phyloP scores from a whole-genome alignment of 2,329 filamentous ascomycete species.

The Alternaria tenuissima region DNA sequence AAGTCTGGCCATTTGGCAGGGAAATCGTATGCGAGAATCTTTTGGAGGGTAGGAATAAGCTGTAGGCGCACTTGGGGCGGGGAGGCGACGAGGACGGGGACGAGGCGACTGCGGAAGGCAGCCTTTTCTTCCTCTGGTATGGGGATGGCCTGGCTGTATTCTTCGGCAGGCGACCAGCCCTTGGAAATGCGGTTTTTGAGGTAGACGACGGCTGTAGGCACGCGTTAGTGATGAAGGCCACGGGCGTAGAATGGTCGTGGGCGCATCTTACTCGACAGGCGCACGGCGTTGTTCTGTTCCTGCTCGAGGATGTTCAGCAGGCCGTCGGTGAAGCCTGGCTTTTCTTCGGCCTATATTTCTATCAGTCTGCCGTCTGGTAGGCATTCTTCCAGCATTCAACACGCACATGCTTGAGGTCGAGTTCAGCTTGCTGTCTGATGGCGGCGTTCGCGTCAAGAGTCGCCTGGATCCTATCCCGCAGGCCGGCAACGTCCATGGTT shows the following conservation, averaged over 20 bases:
- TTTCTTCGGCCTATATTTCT: slow-evolving; percentile 77
- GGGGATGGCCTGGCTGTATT: slow-evolving; percentile 73
- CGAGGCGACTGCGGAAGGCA: slow-evolving; percentile 83
- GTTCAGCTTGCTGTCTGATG: slow-evolving; percentile 77
- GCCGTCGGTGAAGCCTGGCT: slow-evolving; percentile 88
- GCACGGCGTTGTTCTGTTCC: slow-evolving; percentile 84
- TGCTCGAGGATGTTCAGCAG: slow-evolving; percentile 88
- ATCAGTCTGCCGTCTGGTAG: slow-evolving; percentile 36
- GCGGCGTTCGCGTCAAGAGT: slow-evolving; percentile 79
- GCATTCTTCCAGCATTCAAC: slow-evolving; percentile 7
- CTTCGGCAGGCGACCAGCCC: slow-evolving; percentile 83
- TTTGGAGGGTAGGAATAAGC: slow-evolving; percentile 91
- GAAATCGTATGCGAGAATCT: slow-evolving; percentile 95
- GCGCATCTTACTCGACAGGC: slow-evolving; percentile 77
- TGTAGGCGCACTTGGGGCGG: slow-evolving; percentile 86
- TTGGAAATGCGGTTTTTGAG: slow-evolving; percentile 97
- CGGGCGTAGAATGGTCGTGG: slow-evolving; percentile 11
- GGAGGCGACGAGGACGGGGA: slow-evolving; percentile 85
- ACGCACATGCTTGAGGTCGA: slow-evolving; percentile 81
- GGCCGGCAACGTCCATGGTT: slow-evolving; percentile 76
- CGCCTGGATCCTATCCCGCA: slow-evolving; percentile 79
- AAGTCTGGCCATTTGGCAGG: slow-evolving; percentile 93
- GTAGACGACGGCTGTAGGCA: slow-evolving; percentile 82
- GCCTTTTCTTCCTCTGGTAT: slow-evolving; percentile 91
- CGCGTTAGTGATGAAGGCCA: slow-evolving; percentile 31